Conservation (phyloP, 345 rosid genomes). For the Arabidopsis thaliana region DNA sequence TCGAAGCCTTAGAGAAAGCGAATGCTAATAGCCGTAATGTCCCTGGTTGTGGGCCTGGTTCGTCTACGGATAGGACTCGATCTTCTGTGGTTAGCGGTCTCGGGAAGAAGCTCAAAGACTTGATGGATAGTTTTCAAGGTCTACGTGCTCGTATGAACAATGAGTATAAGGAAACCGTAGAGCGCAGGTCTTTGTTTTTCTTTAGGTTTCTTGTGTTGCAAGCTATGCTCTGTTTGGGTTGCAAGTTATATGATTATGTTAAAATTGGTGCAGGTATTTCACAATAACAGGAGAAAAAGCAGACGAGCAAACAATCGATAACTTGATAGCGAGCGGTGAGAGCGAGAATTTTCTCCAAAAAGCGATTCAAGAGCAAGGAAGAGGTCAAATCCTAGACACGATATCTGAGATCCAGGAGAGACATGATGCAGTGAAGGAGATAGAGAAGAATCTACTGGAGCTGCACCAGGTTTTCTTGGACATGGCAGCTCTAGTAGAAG, state of each 20-base stretch:
- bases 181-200: constrained; percentile 45
- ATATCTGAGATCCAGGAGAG: constrained; percentile 90
- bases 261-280: constrained; percentile 53
- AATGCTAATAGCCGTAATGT: constrained; percentile 63
- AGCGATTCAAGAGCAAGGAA: constrained; percentile 89
- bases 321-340: constrained; percentile 83
- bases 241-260: constrained; percentile 8
- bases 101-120: constrained; percentile 77
- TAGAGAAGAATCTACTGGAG: constrained; percentile 80
- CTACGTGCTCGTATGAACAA: constrained; percentile 61
- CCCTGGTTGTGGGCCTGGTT: constrained; percentile 85
- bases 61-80: constrained; percentile 81
- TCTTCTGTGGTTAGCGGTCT: constrained; percentile 76
- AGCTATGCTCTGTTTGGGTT: constrained; percentile 4
- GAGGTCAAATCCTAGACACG: constrained; percentile 80
- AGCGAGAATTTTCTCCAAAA: constrained; percentile 84
- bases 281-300: constrained; percentile 78
- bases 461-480: constrained; percentile 89
- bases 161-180: constrained; percentile 81
- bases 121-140: constrained; percentile 79
- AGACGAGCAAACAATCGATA: constrained; percentile 75
- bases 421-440: constrained; percentile 85
- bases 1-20: constrained; percentile 73
- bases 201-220: constrained; percentile 20
- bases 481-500: constrained; percentile 90